phyloP scores from a whole-genome alignment of 2,329 filamentous ascomycete genomes.

The Penicillium hordei region DNA sequence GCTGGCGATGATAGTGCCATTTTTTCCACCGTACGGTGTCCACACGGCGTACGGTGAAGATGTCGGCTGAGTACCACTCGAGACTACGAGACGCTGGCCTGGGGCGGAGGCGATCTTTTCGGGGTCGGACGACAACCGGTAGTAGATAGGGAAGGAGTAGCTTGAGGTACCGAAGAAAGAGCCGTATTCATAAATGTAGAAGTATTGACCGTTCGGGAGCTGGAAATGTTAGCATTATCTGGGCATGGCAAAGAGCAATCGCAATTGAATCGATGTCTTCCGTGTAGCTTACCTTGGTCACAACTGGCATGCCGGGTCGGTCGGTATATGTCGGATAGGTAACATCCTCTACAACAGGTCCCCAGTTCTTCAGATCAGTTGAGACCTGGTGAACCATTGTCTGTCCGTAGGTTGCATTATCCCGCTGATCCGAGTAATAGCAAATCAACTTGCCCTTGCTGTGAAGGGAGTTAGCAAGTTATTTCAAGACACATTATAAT shows the following conservation, averaged over 20 bases:
- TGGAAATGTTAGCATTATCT: conserved; percentile 21
- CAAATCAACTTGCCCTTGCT: conserved; percentile 58
- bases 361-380: conserved; percentile 61
- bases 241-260: background rate
- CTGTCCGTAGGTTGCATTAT: conserved; percentile 61
- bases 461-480: background rate
- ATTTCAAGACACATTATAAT: background rate
- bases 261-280: too few relatives aligned
- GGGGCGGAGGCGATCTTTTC: conserved; percentile 47
- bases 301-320: conserved; percentile 67
- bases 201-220: conserved; percentile 60
- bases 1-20: conserved; percentile 53
- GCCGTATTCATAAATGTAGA: conserved; percentile 66
- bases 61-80: conserved; percentile 45
- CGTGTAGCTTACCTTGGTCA: conserved; percentile 42
- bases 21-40: conserved; percentile 48
- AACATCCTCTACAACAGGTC: conserved; percentile 61
- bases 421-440: conserved; percentile 72
- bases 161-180: conserved; percentile 31
- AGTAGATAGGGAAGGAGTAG: conserved; percentile 54
- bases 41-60: conserved; percentile 55
- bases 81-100: conserved; percentile 45
- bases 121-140: conserved; percentile 51
- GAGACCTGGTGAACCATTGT: conserved; percentile 66
- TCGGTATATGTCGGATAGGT: conserved; percentile 54